These are phyloP conservation scores for Podosphaera xanthii DNA, from an alignment of 2,329 filamentous ascomycete species.

Conservation along the genomic window DNA sequence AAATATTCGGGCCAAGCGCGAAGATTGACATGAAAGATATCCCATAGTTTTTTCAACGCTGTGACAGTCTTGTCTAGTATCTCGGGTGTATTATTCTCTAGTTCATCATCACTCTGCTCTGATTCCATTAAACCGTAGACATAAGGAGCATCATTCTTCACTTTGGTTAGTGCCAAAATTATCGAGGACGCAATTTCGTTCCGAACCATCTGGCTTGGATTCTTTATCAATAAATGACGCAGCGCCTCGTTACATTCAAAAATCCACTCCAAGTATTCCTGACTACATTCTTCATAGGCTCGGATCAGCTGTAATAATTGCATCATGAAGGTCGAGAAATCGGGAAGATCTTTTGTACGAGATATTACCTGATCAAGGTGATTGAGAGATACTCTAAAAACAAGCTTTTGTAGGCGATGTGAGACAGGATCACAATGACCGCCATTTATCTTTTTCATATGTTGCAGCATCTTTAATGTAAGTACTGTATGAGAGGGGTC, in stretches of 20 bases:
- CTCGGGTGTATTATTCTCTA: slow-evolving; percentile 14
- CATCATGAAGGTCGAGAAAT: slow-evolving; percentile 32
- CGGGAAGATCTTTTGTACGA: slow-evolving; percentile 43
- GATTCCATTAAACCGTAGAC: slow-evolving; percentile 21
- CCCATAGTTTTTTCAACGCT: slow-evolving; percentile 34
- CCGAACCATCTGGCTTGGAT: slow-evolving; percentile 32
- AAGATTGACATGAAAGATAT: slow-evolving; percentile 34
- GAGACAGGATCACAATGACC: slow-evolving; percentile 24
- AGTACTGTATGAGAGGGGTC: slow-evolving; percentile 50
- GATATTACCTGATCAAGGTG: slow-evolving; percentile 58
- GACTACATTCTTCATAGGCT: slow-evolving; percentile 30
- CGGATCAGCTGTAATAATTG: slow-evolving; percentile 27
- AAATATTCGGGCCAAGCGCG: slow-evolving; percentile 62
- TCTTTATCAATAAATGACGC: slow-evolving; percentile 41
- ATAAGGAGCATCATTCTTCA: slow-evolving; percentile 26
- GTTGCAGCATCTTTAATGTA: slow-evolving; percentile 35
- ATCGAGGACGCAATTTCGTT: slow-evolving; percentile 27
- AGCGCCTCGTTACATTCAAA: slow-evolving; percentile 29
- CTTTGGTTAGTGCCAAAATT: slow-evolving; percentile 25
- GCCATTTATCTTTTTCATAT: slow-evolving; percentile 26
- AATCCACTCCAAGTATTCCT: slow-evolving; percentile 39
- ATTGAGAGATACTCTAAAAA: slow-evolving; percentile 31
- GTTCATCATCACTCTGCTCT: slow-evolving; percentile 13
- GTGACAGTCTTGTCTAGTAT: slow-evolving; percentile 15
- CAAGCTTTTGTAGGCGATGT: slow-evolving; percentile 24